Base-by-base conservation (phyloP, 805 yeast genomes). In the Lipomyces orientalis region DNA sequence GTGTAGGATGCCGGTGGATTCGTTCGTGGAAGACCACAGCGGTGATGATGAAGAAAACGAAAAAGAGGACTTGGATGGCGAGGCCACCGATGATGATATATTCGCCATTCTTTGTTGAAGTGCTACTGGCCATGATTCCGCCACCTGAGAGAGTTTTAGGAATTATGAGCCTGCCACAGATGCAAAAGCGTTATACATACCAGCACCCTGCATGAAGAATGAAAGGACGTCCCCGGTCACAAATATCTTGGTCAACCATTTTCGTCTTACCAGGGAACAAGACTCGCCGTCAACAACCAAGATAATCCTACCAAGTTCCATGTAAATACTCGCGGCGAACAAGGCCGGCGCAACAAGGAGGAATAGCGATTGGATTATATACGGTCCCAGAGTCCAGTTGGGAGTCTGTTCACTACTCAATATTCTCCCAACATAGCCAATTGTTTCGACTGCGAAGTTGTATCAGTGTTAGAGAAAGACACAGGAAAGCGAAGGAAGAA, bases 61-160 rank as follows among this genome's bases (percentile, higher is more conserved):
- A 77, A 58, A 76, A 75, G 1, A 66, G 70, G 29, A 79, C 66
- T 67, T 79, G 81, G 10, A 80, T 69, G 60, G 73, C 69, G 31
- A 80, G 64, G 33, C 81, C 81, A 16, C 68, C 78, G 16, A 76
- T 66, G 33, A 76, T 71, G 10, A 79, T 49, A 8, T 68, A 54
- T 25, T 67, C 58, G 31, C 80, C 81, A 43, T 34, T 54, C 31
- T 14, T 31, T 3, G 9, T 2, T 29, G 33, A 52, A 10, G 55
- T 19, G 31, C 43, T 6, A 14, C 33, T 16, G 29, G 25, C 29
- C 22, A 43, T 43, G 35, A 74, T 25, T 4, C 76, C 76, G 39
- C 72, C 76, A 2, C 77, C 49, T 39, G 49, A 16, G 49, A 39
- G 12, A 14, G 6, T 39, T n/a, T n/a, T n/a, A n/a, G n/a, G n/a